Evolutionary conservation across 2,329 filamentous ascomycete species (phyloP), one percentile per base, ranked within the genome.

Genomic region (Lomentospora prolificans): DNA sequence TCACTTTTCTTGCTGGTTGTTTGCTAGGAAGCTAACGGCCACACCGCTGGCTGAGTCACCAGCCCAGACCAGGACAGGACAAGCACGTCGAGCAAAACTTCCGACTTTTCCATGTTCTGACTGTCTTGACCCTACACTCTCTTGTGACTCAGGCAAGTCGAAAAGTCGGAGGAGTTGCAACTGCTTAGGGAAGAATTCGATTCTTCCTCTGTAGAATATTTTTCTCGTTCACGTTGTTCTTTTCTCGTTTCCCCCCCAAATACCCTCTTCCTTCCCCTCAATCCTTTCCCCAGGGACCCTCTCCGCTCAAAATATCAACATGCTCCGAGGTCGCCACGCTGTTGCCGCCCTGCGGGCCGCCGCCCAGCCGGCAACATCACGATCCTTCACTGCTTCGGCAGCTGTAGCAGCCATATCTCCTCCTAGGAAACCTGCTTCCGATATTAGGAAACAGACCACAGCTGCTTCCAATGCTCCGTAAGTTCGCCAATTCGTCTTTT

Each of bases 381-480:
- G 74, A 55, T 61, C 65, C 46, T 69, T 78, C 59, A 71, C 72
- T 55, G 68, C 69, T n/a, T 67, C 74, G 25, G 64, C 71, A 25
- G 63, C 67, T 39, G 64, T 66, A 14, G 63, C 70, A 7, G 66
- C 69, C 48, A 57, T 73, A 48, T 64, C 69, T 51, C 60, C 68
- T 10, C 63, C 64, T 52, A 73, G 70, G 61, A 78, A 74, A 62
- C 66, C 66, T 3, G 67, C 72, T 30, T 62, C 68, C 22, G 70
- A 68, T 44, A 65, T 70, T 56, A 75, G 78, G 65, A 75, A 70
- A 64, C 74, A 80, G 60, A 72, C 76, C 30, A 79, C 78, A 31
- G 71, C 73, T 41, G 71, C 75, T 46, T 70, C 71, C 59, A 67
- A 77, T 58, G 72, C 76, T 59, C 67, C 76, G 81, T 86, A 74